Percentiles rank a stretch among this genome's conserved stretches.
Conservation (phyloP, 2,329 filamentous ascomycete species). For the Orbilia brochopaga region DNA sequence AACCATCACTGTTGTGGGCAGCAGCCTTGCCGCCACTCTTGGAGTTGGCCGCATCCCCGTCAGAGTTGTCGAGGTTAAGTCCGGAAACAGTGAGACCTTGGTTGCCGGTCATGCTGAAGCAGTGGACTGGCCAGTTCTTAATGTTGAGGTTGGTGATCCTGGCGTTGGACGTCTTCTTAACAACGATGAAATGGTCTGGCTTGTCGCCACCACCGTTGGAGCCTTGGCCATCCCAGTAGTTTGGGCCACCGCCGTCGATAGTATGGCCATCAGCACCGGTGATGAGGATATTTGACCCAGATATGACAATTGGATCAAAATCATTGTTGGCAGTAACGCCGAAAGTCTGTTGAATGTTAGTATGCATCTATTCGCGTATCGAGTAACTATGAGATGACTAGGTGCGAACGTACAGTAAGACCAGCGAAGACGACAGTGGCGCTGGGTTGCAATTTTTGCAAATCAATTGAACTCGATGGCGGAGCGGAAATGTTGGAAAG, state of each 20-base stretch:
- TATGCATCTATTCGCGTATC: neutral
- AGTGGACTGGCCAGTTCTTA: constrained; percentile 60
- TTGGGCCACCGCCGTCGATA: constrained; percentile 65
- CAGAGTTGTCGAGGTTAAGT: constrained; percentile 58
- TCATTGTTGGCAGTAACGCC: constrained; percentile 22
- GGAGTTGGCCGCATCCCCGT: constrained; percentile 30
- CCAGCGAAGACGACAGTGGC: constrained; percentile 31
- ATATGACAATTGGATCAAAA: constrained; percentile 57
- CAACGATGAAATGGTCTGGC: constrained; percentile 62
- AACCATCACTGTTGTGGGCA: constrained; percentile 66
- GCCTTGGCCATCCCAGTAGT: constrained; percentile 67
- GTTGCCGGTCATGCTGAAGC: constrained; percentile 58
- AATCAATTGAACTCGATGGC: constrained; percentile 25
- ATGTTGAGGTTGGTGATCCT: constrained; percentile 59
- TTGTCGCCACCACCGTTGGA: constrained; percentile 58
- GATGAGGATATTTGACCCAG: constrained; percentile 65
- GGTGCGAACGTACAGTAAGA: constrained; percentile 8
- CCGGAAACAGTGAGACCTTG: constrained; percentile 57
- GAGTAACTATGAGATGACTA: neutral
- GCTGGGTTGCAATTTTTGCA: constrained; percentile 22
- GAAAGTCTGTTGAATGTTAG: constrained; percentile 13
- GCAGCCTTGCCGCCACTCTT: constrained; percentile 34
- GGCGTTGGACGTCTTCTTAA: constrained; percentile 58
- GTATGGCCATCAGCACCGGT: constrained; percentile 63
- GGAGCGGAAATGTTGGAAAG: constrained; percentile 35